phyloP scores from a whole-genome alignment of 2,329 filamentous ascomycete genomes.

The Fonsecaea pugnacius region DNA sequence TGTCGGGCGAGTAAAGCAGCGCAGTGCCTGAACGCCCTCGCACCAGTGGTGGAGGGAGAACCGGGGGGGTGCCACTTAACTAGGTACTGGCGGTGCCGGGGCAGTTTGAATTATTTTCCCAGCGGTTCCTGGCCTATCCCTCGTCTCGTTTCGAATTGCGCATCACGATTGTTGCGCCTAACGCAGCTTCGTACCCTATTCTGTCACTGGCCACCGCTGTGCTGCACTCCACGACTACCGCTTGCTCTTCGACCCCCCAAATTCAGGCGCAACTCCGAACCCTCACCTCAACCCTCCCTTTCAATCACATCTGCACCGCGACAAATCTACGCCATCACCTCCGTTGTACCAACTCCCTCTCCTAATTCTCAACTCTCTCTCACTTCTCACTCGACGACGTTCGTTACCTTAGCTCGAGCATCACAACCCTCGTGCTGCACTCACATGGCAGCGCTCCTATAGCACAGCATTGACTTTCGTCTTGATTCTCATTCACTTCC shows the following conservation, averaged over 20 bases:
- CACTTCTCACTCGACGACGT: conserved; percentile 23
- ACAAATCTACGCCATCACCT: conserved; percentile 24
- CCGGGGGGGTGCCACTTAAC: neutral
- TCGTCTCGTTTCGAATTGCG: conserved; percentile 31
- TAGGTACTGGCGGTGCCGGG: neutral
- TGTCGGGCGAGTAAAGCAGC: conserved; percentile 13
- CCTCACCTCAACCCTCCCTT: conserved; percentile 32
- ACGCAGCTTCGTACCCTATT: conserved; percentile 12
- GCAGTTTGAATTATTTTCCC: conserved; percentile 14
- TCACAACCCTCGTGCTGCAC: conserved; percentile 20
- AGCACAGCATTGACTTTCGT: conserved; percentile 11
- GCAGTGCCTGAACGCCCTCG: conserved; percentile 15
- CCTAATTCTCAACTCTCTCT: conserved; percentile 23
- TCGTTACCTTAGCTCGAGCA: conserved; percentile 29
- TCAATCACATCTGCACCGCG: conserved; percentile 33
- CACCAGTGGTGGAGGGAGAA: conserved; percentile 14
- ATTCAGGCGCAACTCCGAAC: conserved; percentile 14
- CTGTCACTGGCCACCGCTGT: conserved; percentile 1
- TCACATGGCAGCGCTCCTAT: conserved; percentile 26
- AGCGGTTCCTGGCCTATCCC: conserved; percentile 22
- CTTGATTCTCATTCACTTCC: conserved; percentile 13
- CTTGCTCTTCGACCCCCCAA: neutral
- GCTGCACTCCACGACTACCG: conserved; percentile 7
- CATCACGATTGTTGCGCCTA: conserved; percentile 30
- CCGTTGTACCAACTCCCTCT: conserved; percentile 25